Evolutionary conservation across 2,329 filamentous ascomycete species (phyloP).

Genomic region (Knufia fluminis): DNA sequence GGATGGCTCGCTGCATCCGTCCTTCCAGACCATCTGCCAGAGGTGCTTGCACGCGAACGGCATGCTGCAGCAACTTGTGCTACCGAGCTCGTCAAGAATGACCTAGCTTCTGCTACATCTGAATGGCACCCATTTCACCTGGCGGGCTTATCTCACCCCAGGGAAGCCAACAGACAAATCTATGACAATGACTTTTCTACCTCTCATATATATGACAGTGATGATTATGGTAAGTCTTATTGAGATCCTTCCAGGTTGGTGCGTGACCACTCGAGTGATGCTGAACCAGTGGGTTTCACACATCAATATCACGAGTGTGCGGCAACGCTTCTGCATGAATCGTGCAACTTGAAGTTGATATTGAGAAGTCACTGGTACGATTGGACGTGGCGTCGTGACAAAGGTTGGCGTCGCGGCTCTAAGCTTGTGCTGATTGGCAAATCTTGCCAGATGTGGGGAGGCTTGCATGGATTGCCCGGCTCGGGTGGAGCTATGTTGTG

Average conservation of each 20-base stretch:
- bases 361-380: neutral
- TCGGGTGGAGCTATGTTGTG: neutral
- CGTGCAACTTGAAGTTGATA: neutral
- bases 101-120: neutral
- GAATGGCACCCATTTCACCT: neutral
- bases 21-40: neutral
- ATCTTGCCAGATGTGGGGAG: neutral
- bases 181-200: no score
- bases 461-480: neutral
- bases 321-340: conserved; percentile 5
- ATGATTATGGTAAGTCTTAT: no score
- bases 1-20: neutral
- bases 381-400: conserved; percentile 2
- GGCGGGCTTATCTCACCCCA: neutral
- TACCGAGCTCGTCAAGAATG: conserved; percentile 1
- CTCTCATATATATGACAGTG: no score
- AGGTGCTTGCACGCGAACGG: neutral
- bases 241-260: neutral
- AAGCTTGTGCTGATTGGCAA: neutral
- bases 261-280: neutral
- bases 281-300: neutral
- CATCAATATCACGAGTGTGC: conserved; percentile 6
- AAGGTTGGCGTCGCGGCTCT: conserved; percentile 1
- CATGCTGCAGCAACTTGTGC: neutral
- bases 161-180: no score